Evolutionary conservation across 495 filamentous ascomycete species (phyloP), one percentile per base, ranked within the genome.

Genomic region (Aspergillus avenaceus): DNA sequence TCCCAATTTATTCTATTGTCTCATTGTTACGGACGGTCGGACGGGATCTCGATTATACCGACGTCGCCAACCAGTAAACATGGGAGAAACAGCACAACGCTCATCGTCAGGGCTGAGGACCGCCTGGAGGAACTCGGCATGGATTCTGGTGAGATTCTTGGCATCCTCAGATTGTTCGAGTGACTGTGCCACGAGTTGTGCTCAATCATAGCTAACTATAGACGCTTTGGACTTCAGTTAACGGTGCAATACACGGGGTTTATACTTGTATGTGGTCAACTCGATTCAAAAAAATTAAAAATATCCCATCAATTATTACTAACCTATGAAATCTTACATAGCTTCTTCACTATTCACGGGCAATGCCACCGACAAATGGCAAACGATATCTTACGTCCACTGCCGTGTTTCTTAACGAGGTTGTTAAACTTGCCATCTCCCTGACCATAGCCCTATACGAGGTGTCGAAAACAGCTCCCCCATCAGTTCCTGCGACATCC

Each of bases 341-440:
- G 87, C 77, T 97, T 31, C 84, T 91, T 73, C 92, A 96, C 72
- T 97, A 97, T 63, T 96, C 91, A 11, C 80, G 91, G 55, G 80
- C 91, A 36, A 98, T 98, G 93, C 85, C 89, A 5, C 76, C 83
- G 16, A 79, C 82, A 26, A 82, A 83, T 56, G 86, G 88, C 43
- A 89, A 88, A 54, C 84, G 91, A 63, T 98, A 96, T 69, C 84
- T 91, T 53, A 83, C 92, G 23, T 97, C 91, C 13, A 97, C 93
- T 22, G 92, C 93, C 12, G 92, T 98, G 16, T 87, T 98, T 61
- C 72, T 97, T 34, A 95, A 91, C 62, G 93, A 98, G 70, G 80
- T 96, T 42, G 78, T 96, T 54, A 98, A 98, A 70, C 77, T 98
- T 25, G 79, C 84, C 13, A 81, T 97, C 51, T 91, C 85, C 58